phyloP scores from a whole-genome alignment of 805 yeast genomes.

The Zygosaccharomyces lentus region DNA sequence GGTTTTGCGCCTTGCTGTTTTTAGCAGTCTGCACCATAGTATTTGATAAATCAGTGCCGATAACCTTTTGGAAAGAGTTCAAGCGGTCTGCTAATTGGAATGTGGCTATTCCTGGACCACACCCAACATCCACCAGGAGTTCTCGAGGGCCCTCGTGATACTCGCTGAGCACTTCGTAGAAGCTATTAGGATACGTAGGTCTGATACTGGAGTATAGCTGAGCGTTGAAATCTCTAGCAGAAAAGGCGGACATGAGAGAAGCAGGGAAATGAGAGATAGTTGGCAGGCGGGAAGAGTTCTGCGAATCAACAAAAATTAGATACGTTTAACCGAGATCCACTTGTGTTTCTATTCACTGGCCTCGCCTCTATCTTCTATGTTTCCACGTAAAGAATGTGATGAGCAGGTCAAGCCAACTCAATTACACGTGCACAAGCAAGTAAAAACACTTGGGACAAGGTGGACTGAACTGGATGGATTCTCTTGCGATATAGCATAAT shows the following conservation, averaged over 20 bases:
- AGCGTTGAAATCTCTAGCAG: slow-evolving; percentile 50
- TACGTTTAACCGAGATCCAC: too few relatives aligned
- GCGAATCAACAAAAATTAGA: too few relatives aligned
- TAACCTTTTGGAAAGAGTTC: slow-evolving; percentile 40
- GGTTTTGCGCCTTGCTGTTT: slow-evolving; percentile 10
- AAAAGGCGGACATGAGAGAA: slow-evolving; percentile 55
- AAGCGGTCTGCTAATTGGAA: slow-evolving; percentile 38
- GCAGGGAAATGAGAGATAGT: too few relatives aligned
- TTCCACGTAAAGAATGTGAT: too few relatives aligned
- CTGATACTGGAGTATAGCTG: slow-evolving; percentile 46
- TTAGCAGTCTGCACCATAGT: slow-evolving; percentile 48
- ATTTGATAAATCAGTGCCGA: slow-evolving; percentile 56
- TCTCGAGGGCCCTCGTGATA: slow-evolving; percentile 38
- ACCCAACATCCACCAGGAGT: slow-evolving; percentile 55
- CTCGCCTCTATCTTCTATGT: too few relatives aligned
- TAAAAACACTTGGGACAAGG: too few relatives aligned
- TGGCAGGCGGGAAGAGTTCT: too few relatives aligned
- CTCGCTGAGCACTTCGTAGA: slow-evolving; percentile 40
- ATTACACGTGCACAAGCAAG: too few relatives aligned
- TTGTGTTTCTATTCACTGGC: too few relatives aligned
- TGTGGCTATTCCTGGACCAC: slow-evolving; percentile 70
- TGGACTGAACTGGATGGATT: too few relatives aligned
- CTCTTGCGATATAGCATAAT: too few relatives aligned
- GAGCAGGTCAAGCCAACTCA: too few relatives aligned
- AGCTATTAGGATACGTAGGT: slow-evolving; percentile 48